These are phyloP conservation scores for Ganoderma multipileum DNA, from an alignment of 1,284 basidiomycete species.

Conservation along the genomic window DNA sequence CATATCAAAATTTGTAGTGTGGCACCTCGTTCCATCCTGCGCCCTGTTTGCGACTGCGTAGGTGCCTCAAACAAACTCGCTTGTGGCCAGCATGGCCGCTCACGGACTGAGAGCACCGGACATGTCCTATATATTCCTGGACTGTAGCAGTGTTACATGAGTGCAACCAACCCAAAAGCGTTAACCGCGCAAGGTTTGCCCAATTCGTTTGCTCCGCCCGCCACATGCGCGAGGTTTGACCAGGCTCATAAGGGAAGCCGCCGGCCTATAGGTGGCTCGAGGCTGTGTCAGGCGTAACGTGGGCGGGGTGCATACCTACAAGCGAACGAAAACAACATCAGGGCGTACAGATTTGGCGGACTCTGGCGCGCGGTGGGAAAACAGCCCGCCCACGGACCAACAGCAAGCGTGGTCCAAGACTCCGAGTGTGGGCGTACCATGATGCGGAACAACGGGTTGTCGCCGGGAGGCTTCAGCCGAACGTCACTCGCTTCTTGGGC, in stretches of 20 bases:
- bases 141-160: background rate
- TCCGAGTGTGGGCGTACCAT: background rate
- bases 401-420: background rate
- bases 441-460: slow-evolving; percentile 14
- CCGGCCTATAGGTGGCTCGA: slow-evolving; percentile 16
- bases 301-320: slow-evolving; percentile 12
- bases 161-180: background rate
- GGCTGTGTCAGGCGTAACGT: slow-evolving; percentile 23
- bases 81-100: background rate
- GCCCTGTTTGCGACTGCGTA: no score
- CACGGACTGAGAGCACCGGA: slow-evolving; percentile 9
- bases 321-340: slow-evolving; percentile 11
- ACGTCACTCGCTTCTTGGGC: slow-evolving; percentile 27
- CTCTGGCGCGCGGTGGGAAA: background rate
- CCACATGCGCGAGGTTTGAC: background rate
- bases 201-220: background rate
- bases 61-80: background rate
- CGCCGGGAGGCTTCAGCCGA: slow-evolving; percentile 20
- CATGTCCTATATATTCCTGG: background rate
- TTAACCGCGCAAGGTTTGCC: background rate
- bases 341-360: background rate
- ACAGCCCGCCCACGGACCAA: slow-evolving; percentile 2
- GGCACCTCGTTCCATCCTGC: background rate
- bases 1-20: background rate
- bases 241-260: slow-evolving; percentile 6